A percentile compares a stretch with the other conserved stretches of the same genome.
Conservation (phyloP, 2,329 filamentous ascomycete genomes). For the Ascochyta rabiei region DNA sequence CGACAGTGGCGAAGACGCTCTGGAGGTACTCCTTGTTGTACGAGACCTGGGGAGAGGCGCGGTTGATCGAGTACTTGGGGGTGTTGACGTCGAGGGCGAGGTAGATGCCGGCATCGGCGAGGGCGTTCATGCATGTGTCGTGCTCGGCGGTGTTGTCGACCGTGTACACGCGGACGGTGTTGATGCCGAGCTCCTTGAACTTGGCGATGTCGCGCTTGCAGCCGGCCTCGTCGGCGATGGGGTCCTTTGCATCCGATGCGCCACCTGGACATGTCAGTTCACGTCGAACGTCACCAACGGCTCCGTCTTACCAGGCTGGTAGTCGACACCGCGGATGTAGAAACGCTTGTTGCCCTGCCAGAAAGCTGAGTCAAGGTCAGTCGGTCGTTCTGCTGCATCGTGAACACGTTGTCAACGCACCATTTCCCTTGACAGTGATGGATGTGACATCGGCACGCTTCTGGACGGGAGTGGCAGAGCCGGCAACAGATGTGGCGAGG, state of each 20-base stretch:
- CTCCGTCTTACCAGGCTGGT: conserved; percentile 59
- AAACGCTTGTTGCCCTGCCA: conserved; percentile 66
- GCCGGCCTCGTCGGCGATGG: conserved; percentile 70
- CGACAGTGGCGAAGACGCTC: conserved; percentile 85
- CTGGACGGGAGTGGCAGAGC: conserved; percentile 45
- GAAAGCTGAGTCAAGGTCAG: conserved; percentile 56
- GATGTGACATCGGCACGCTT: conserved; percentile 56
- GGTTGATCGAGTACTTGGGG: conserved; percentile 88
- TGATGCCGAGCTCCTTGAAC: conserved; percentile 86
- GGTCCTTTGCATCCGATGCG: conserved; percentile 69
- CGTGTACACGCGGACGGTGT: conserved; percentile 91
- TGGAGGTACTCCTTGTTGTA: conserved; percentile 90
- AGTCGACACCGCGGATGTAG: conserved; percentile 68
- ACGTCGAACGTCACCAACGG: background rate
- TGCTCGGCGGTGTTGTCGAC: conserved; percentile 85
- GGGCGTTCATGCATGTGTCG: conserved; percentile 80
- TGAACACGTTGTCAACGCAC: conserved; percentile 39
- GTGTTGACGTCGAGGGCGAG: conserved; percentile 90
- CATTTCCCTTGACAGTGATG: conserved; percentile 68
- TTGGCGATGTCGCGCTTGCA: conserved; percentile 81
- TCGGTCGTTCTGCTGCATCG: background rate
- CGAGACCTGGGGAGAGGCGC: conserved; percentile 70
- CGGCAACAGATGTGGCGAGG: conserved; percentile 55
- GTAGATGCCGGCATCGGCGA: conserved; percentile 88
- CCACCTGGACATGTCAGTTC: conserved; percentile 54